Base-by-base conservation (phyloP, 768 basidiomycete genomes). In the Leccinum uliginosum region DNA sequence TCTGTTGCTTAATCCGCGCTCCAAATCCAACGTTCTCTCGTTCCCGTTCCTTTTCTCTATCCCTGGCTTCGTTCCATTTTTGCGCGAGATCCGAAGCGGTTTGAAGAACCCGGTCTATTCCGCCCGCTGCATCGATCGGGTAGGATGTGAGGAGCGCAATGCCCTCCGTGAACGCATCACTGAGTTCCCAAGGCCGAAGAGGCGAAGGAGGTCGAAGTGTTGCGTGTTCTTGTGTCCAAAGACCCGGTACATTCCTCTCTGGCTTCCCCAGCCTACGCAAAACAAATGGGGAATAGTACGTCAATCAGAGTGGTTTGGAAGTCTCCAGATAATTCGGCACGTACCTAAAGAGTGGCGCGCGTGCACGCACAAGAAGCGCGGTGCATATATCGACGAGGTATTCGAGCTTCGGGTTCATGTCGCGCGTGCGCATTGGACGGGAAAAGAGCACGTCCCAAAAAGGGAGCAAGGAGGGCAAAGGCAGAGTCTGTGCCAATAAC, bases 391-490 rank as follows among this genome's bases (percentile, higher is more conserved):
- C 85, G 51, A 89, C 65, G n/a, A 91, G 75, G 61, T 77, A 78
- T 24, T 90, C 85, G 2, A 90, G 73, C 67, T 87, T 89, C 21
- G 82, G 80, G 59, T 83, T 81, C 10, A 44, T 35, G n/a, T 74
- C 68, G 34, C 82, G 80, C 45, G 80, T 77, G 61, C 83, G 75
- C 72, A 77, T 75, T 0, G 81, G 79, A 34, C 77, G 76, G 50
- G 86, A 79, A 59, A 91, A 87, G 12, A 92, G 62, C 3, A 80
- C 79, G 66, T 92, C 89, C 90, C 90, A 92, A 5, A 84, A 69
- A 15, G 79, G 74, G 17, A 87, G 71, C 9, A 87, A 74, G 8
- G 82, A 79, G 1, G 79, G 64, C 19, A 88, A 62, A 0, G 89
- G 86, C n/a, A 92, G 67, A 2, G 89, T 86, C 61, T 90, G 89